Evolutionary conservation across 1,284 basidiomycete genomes (phyloP).

Genomic region (Apiotrichum veenhuisii): DNA sequence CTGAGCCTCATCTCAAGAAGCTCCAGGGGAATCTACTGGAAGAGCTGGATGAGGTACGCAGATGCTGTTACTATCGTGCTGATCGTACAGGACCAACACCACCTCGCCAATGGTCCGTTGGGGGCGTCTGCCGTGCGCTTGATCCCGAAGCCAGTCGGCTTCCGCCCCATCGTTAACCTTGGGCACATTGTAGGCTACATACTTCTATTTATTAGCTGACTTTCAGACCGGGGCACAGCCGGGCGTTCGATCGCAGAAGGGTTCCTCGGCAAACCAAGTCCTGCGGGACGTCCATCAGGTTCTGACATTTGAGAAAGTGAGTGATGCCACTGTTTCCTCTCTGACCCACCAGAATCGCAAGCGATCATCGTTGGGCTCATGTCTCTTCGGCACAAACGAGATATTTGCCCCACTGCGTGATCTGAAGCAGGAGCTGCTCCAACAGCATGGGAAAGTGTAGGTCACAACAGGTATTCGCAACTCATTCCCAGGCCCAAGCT

Average conservation of each 20-base stretch:
- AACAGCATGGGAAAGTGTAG: conserved; percentile 58
- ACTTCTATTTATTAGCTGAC: background rate
- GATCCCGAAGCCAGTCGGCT: conserved; percentile 89
- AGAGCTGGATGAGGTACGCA: conserved; percentile 37
- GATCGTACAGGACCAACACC: background rate
- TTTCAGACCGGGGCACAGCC: background rate
- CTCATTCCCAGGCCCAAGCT: conserved; percentile 62
- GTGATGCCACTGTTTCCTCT: too few relatives aligned
- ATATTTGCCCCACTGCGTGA: conserved; percentile 68
- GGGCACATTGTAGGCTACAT: conserved; percentile 53
- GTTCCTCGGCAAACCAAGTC: conserved; percentile 61
- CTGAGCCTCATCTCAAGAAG: conserved; percentile 70
- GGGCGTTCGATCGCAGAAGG: background rate
- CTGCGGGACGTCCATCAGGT: conserved; percentile 79
- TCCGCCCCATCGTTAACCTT: conserved; percentile 91
- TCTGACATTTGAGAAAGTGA: conserved; percentile 77
- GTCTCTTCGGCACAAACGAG: conserved; percentile 77
- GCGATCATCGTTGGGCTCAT: conserved; percentile 65
- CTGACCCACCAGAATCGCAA: conserved; percentile 58
- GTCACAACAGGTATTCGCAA: conserved; percentile 24
- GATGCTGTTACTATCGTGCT: background rate
- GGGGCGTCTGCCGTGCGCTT: conserved; percentile 65
- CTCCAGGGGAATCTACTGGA: conserved; percentile 53
- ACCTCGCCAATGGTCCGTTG: conserved; percentile 19
- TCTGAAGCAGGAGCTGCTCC: conserved; percentile 61